Evolutionary conservation across 805 yeast genomes (phyloP), one percentile per base, ranked within the genome.

Genomic region (Candida oleophila): DNA sequence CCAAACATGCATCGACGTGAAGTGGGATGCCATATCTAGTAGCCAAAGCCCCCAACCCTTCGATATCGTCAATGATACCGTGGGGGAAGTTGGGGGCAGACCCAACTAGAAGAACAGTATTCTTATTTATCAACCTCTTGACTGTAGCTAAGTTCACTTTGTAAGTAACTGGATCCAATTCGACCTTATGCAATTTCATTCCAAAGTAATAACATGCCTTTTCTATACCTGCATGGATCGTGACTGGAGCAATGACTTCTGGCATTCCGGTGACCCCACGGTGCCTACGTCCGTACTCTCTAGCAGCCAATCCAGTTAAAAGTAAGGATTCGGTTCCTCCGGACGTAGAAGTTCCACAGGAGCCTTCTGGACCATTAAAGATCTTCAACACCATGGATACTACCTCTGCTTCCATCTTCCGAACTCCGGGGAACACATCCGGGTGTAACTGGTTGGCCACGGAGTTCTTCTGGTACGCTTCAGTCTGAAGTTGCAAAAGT

Each of bases 81-180:
- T 92, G 97, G 2, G 99, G 98, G 67, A 84, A 92, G 70, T 92
- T 92, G 35, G 99, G 98, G 4, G 97, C 97, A 1, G 98, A 91
- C 1, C 98, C 98, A 4, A 82, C 88, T 20, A 92, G 68, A 41
- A 92, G 69, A 3, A 89, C 87, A 0, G 99, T 94, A 64, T 91
- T 90, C 2, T 69, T 61, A 55, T 86, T 89, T 51, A 94, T 82
- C 42, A 87, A 73, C 21, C 80, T 70, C 53, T 76, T 74, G 42
- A 88, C 89, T 44, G 81, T 80, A 1, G 61, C 60, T 20, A 84
- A 57, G 55, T 90, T 84, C 8, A 86, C 97, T 60, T 85, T 71
- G 63, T 64, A 87, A 7, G 89, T 80, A 15, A 60, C 65, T 0
- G 85, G 81, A 57, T 85, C 91, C 38, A 92, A 55, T 22, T 85